Evolutionary conservation across 768 basidiomycete genomes (phyloP).

Genomic region (Naganishia vaughanmartiniae): DNA sequence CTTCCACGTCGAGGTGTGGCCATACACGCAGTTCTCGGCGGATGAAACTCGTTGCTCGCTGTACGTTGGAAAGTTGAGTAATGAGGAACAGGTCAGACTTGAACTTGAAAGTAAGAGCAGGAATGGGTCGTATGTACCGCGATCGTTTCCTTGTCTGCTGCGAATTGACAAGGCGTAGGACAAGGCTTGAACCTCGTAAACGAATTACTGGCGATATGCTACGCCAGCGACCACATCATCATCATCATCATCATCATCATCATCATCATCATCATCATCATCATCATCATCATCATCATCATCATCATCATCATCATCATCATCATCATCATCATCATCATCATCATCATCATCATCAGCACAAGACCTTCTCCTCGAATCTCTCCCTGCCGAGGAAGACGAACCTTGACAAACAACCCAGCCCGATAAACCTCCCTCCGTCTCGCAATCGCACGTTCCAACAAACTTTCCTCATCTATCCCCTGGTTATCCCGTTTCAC

Average conservation of each 20-base stretch:
- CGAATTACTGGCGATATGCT: constrained; percentile 89
- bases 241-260: no score
- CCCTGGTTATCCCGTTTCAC: constrained; percentile 51
- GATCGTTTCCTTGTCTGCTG: constrained; percentile 70
- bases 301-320: no score
- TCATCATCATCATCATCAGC: not conserved
- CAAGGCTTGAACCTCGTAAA: constrained; percentile 84
- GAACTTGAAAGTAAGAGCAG: not conserved
- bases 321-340: not conserved
- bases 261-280: not conserved
- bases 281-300: no score
- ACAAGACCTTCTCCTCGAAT: no score
- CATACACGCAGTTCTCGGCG: constrained; percentile 83
- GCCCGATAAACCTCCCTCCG: constrained; percentile 78
- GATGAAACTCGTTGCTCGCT: constrained; percentile 72
- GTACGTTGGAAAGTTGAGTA: not conserved
- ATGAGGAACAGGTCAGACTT: not conserved
- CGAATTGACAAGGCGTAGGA: constrained; percentile 79
- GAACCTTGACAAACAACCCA: constrained; percentile 78
- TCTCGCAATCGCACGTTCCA: constrained; percentile 70
- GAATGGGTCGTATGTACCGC: constrained; percentile 53
- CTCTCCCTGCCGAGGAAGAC: no score
- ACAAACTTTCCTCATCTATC: constrained; percentile 63
- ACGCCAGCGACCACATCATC: not conserved
- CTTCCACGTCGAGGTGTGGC: constrained; percentile 86